These are phyloP conservation scores for Syncephalastrum sp. DNA, from an alignment of 371 early-diverging fungal genomes.

Conservation along the genomic window DNA sequence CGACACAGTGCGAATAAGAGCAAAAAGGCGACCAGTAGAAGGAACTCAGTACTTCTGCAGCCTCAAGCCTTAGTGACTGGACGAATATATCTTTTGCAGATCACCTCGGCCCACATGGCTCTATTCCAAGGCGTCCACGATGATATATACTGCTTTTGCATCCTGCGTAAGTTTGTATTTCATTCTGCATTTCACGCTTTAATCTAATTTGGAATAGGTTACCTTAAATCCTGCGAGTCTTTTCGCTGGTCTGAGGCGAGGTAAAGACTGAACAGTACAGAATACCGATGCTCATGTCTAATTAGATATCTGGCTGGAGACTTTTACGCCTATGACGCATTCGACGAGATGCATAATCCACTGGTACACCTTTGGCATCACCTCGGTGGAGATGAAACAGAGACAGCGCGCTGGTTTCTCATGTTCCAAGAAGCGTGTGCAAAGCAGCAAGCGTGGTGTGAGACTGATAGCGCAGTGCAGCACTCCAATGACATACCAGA, in stretches of 20 bases:
- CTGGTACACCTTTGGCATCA: constrained; percentile 35
- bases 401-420: constrained; percentile 27
- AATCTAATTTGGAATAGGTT: background rate
- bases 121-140: constrained; percentile 18
- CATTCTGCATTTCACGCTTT: background rate
- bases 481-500: too few species aligned
- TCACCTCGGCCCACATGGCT: constrained; percentile 6
- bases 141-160: constrained; percentile 42
- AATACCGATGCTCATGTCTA: background rate
- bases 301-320: constrained; percentile 37
- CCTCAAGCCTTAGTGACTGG: background rate
- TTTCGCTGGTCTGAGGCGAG: constrained; percentile 45
- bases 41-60: too few species aligned
- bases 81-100: background rate
- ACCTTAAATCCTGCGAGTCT: constrained; percentile 19
- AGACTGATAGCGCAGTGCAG: too few species aligned
- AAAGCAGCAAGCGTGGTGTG: constrained; percentile 31
- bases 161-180: constrained; percentile 25
- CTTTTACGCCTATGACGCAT: constrained; percentile 36
- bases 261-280: constrained; percentile 5
- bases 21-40: too few species aligned
- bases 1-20: too few species aligned
- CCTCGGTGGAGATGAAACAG: constrained; percentile 20
- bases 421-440: constrained; percentile 43
- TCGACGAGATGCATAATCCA: constrained; percentile 40